phyloP scores from a whole-genome alignment of 1,139 yeast species.

The Yamadazyma triangularis region DNA sequence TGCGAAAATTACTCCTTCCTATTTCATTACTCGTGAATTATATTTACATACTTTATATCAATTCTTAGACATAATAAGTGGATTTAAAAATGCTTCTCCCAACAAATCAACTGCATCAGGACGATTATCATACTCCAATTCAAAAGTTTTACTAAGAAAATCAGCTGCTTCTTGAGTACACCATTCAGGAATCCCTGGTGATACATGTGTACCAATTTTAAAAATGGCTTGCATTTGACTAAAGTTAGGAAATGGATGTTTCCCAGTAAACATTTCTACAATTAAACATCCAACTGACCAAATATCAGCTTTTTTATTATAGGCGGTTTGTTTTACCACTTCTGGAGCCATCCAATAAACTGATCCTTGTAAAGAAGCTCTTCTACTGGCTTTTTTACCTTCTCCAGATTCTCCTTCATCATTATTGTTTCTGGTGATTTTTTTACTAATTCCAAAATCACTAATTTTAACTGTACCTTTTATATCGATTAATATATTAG shows the following conservation, averaged over 20 bases:
- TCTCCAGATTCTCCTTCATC: slow-evolving; percentile 16
- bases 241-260: slow-evolving; percentile 90
- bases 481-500: slow-evolving; percentile 83
- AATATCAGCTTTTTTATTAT: slow-evolving; percentile 86
- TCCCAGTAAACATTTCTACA: slow-evolving; percentile 92
- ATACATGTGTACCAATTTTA: slow-evolving; percentile 78
- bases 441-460: slow-evolving; percentile 90
- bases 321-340: slow-evolving; percentile 86
- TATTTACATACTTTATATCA: too few relatives aligned
- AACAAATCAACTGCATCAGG: slow-evolving; percentile 71
- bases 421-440: slow-evolving; percentile 38
- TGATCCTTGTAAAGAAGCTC: slow-evolving; percentile 89
- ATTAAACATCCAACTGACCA: slow-evolving; percentile 94
- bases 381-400: slow-evolving; percentile 38
- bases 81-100: slow-evolving; percentile 55
- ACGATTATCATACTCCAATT: slow-evolving; percentile 65
- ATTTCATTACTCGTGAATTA: too few relatives aligned
- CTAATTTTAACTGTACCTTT: slow-evolving; percentile 90
- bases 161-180: slow-evolving; percentile 66
- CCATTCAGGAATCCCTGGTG: slow-evolving; percentile 77
- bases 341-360: slow-evolving; percentile 99
- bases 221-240: slow-evolving; percentile 96
- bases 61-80: slow-evolving; percentile 45
- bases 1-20: too few relatives aligned
- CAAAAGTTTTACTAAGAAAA: slow-evolving; percentile 66